A percentile compares a stretch with the other conserved stretches of the same genome.
phyloP scores from a whole-genome alignment of 108 stramenopile species.

The Stephanodiscus minutulus region DNA sequence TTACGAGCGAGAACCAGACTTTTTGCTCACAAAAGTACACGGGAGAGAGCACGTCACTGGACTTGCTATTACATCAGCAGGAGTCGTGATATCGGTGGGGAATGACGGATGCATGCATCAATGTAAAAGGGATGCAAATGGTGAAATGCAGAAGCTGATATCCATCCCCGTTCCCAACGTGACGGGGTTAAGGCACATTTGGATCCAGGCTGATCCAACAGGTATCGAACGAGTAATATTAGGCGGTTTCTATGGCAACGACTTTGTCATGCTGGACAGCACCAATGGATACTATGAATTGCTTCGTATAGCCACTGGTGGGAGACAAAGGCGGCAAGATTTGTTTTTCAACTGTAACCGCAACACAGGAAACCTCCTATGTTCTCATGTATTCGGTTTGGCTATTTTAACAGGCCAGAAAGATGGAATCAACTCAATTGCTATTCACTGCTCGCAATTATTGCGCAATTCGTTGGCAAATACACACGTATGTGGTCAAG shows the following conservation, averaged over 20 bases:
- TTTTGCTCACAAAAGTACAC: conserved; percentile 47
- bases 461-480: not conserved
- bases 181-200: conserved; percentile 48
- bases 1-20: conserved; percentile 16
- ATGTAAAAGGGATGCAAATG: conserved; percentile 23
- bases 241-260: conserved; percentile 73
- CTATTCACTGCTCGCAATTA: conserved; percentile 28
- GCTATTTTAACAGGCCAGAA: conserved; percentile 49
- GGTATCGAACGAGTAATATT: conserved; percentile 35
- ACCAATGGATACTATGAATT: conserved; percentile 59
- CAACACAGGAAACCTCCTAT: not conserved
- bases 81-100: conserved; percentile 62
- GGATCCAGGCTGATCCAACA: conserved; percentile 35
- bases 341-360: conserved; percentile 12
- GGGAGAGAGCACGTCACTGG: conserved; percentile 77
- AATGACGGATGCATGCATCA: conserved; percentile 76
- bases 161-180: conserved; percentile 40
- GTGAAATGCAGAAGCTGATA: conserved; percentile 18
- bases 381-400: conserved; percentile 17
- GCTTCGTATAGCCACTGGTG: conserved; percentile 64
- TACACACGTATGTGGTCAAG: not conserved
- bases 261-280: conserved; percentile 59
- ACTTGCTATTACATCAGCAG: conserved; percentile 29
- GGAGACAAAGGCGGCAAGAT: conserved; percentile 60
- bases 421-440: conserved; percentile 43